phyloP scores from a whole-genome alignment of 106 monocot species.

The Dioscorea zingiberensis region DNA sequence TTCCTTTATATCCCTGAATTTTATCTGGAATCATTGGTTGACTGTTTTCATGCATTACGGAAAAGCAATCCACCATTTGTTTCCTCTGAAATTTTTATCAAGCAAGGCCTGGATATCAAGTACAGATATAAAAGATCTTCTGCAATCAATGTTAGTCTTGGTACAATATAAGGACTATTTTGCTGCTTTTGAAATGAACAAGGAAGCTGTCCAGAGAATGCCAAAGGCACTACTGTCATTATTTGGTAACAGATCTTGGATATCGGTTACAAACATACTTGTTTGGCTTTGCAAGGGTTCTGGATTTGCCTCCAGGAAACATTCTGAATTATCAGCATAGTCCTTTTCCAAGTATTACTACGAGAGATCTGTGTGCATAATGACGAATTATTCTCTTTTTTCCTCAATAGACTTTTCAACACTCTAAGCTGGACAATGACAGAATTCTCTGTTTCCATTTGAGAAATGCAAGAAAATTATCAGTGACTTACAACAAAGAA shows the following conservation, averaged over 20 bases:
- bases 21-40: slow-evolving; percentile 91
- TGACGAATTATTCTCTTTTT: slow-evolving; percentile 72
- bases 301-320: slow-evolving; percentile 85
- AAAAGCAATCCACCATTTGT: slow-evolving; percentile 96
- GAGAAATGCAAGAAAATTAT: slow-evolving; percentile 89
- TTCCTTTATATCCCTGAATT: slow-evolving; percentile 86
- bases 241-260: slow-evolving; percentile 97
- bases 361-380: slow-evolving; percentile 67
- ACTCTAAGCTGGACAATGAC: slow-evolving; percentile 98
- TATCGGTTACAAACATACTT: slow-evolving; percentile 85
- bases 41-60: slow-evolving; percentile 88
- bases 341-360: slow-evolving; percentile 74
- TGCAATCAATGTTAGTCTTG: slow-evolving; percentile 85
- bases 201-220: slow-evolving; percentile 71
- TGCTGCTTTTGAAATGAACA: slow-evolving; percentile 73
- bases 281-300: slow-evolving; percentile 71
- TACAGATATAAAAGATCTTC: slow-evolving; percentile 82
- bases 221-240: slow-evolving; percentile 66
- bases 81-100: slow-evolving; percentile 75
- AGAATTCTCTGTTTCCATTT: slow-evolving; percentile 88
- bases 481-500: slow-evolving; percentile 90
- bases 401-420: slow-evolving; percentile 95
- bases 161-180: slow-evolving; percentile 85
- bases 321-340: slow-evolving; percentile 65
- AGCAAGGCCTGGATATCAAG: slow-evolving; percentile 84